Conservation (phyloP, 2,329 filamentous ascomycete species). For the Talaromyces amestolkiae region DNA sequence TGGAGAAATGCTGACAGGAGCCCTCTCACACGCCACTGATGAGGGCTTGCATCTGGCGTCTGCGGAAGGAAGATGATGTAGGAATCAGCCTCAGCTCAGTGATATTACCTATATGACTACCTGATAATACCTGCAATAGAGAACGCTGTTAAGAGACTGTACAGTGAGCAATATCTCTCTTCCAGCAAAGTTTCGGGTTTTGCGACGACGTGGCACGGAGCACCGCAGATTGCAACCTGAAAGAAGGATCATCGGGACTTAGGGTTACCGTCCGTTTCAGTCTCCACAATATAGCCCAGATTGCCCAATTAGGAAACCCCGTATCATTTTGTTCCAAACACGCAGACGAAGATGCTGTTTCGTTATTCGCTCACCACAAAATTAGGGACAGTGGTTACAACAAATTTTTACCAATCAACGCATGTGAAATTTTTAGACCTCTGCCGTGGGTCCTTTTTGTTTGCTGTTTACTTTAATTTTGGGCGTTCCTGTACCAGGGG, state of each 20-base stretch:
- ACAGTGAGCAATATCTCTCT: neutral
- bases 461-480: neutral
- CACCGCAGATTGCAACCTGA: neutral
- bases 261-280: constrained; percentile 6
- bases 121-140: neutral
- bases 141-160: neutral
- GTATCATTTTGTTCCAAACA: neutral
- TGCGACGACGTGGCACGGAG: neutral
- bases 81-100: neutral
- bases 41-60: neutral
- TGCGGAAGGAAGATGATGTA: neutral
- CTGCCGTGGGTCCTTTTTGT: neutral
- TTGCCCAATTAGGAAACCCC: neutral
- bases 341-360: neutral
- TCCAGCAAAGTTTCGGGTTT: neutral
- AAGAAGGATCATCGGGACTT: neutral
- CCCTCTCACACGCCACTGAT: neutral
- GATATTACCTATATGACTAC: neutral
- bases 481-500: neutral
- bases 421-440: neutral
- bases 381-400: neutral
- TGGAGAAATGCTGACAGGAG: constrained; percentile 6
- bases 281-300: neutral
- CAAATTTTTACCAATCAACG: neutral
- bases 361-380: neutral